Evolutionary conservation across 768 basidiomycete species (phyloP).

Genomic region (Tremella yokohamensis): DNA sequence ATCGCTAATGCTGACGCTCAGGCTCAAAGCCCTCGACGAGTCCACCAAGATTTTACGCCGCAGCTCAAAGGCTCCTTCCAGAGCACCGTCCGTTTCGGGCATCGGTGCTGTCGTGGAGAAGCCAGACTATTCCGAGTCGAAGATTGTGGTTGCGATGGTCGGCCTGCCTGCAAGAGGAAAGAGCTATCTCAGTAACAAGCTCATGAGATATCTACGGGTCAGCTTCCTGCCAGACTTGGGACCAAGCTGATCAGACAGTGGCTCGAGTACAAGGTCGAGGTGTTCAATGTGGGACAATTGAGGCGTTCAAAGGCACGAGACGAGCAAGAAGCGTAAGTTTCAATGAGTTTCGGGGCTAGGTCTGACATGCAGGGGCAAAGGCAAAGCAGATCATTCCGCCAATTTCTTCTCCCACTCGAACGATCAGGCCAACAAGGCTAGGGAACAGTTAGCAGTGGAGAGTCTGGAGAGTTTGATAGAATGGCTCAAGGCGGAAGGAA

Average conservation of each 20-base stretch:
- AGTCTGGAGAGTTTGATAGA: slow-evolving; percentile 90
- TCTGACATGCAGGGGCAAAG: slow-evolving; percentile 61
- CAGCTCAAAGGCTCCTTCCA: slow-evolving; percentile 31
- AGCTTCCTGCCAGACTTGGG: slow-evolving; percentile 27
- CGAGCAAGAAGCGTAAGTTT: slow-evolving; percentile 26
- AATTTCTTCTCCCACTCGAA: slow-evolving; percentile 87
- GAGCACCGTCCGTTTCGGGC: slow-evolving; percentile 48
- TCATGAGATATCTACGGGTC: slow-evolving; percentile 92
- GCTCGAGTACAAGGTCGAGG: slow-evolving; percentile 97
- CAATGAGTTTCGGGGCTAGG: not conserved
- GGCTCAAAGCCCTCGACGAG: slow-evolving; percentile 46
- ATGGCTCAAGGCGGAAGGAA: slow-evolving; percentile 86
- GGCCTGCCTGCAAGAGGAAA: slow-evolving; percentile 97
- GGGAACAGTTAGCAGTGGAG: slow-evolving; percentile 82
- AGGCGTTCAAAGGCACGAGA: slow-evolving; percentile 70
- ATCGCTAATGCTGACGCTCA: slow-evolving; percentile 11
- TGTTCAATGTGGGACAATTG: slow-evolving; percentile 96
- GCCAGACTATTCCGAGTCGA: slow-evolving; percentile 96
- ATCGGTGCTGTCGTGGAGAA: slow-evolving; percentile 66
- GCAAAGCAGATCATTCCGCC: slow-evolving; percentile 86
- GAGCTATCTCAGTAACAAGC: slow-evolving; percentile 95
- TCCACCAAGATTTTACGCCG: slow-evolving; percentile 44
- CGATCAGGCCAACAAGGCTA: slow-evolving; percentile 65
- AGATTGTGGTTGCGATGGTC: slow-evolving; percentile 98
- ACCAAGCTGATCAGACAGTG: slow-evolving; percentile 59